Percentiles rank a stretch among this genome's conserved stretches.
Evolutionary conservation across 2,329 filamentous ascomycete species (phyloP).

Genomic region (Stachybotrys echinatus): DNA sequence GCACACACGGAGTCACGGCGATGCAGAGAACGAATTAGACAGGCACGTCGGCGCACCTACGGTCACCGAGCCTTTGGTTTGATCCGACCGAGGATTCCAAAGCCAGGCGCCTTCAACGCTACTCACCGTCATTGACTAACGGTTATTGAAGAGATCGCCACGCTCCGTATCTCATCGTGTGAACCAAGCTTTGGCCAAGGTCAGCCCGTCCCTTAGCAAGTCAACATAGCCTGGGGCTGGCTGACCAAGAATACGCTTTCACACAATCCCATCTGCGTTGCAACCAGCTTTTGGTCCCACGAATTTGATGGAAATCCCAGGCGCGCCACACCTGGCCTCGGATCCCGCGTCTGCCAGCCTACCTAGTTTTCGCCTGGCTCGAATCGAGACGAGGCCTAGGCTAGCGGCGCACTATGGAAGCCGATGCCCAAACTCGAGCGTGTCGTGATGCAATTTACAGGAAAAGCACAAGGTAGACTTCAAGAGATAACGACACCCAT

Average conservation of each 20-base stretch:
- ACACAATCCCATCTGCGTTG: background rate
- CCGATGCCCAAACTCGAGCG: too few relatives aligned
- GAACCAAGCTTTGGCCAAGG: background rate
- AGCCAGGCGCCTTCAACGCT: background rate
- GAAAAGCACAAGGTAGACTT: too few relatives aligned
- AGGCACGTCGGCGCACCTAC: background rate
- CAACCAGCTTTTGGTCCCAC: background rate
- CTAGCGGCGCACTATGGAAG: too few relatives aligned
- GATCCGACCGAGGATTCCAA: background rate
- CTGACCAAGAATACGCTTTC: background rate
- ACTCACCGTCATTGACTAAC: background rate
- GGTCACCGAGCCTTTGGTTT: background rate
- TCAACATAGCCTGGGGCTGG: background rate
- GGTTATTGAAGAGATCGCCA: too few relatives aligned
- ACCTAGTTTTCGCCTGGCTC: too few relatives aligned
- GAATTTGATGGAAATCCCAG: background rate
- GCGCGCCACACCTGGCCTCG: too few relatives aligned
- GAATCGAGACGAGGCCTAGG: too few relatives aligned
- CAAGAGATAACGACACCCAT: too few relatives aligned
- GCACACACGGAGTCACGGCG: too few relatives aligned
- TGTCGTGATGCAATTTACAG: too few relatives aligned
- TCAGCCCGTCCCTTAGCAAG: background rate
- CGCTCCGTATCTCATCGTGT: too few relatives aligned
- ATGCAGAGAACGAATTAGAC: background rate
- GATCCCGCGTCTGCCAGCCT: too few relatives aligned